Evolutionary conservation across 1,139 yeast genomes (phyloP), one percentile per base, ranked within the genome.

Genomic region (Meyerozyma elateridarum): DNA sequence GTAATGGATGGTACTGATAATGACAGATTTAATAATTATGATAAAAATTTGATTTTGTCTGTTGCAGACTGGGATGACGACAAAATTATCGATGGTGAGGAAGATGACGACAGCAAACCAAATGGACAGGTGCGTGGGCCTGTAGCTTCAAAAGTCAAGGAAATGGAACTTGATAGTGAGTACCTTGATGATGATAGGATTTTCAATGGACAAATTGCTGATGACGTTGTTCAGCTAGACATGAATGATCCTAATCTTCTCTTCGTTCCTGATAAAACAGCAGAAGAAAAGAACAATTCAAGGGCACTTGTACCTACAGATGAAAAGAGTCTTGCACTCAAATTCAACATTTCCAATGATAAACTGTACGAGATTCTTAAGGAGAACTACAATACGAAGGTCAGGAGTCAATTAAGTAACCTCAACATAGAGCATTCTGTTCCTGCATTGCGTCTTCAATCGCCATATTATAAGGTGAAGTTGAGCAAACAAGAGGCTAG

Each of bases 331-430:
- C 44, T 81, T 22, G 70, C 64, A 29, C 53, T 61, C 44, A 77
- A 76, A 42, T 89, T 84, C 58, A 84, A 85, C 51, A 71, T 89
- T 24, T 88, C 96, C 7, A 93, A 93, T 55, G 98, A 93, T 55
- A 71, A 75, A 28, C 85, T 83, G 29, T 93, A 93, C 53, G 95
- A 85, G 38, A 59, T 82, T 36, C 65, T 93, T 47, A 84, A 83
- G 50, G 84, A 79, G 40, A 89, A 88, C 46, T 88, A 89, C 53
- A 94, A 87, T 51, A 80, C 95, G 29, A 89, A 87, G 62, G 87
- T 91, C 22, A 79, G 99, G 54, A 80, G 95, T 5, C 94, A 95
- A 14, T 80, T 93, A 49, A 95, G 97, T 36, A 87, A 91, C 44
- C 67, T 93, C 42, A 81, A 76, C 36, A 88, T 93, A 39, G 98